These are phyloP conservation scores for Wickerhamiella sorbophila DNA, from an alignment of 805 yeast species.

Conservation along the genomic window DNA sequence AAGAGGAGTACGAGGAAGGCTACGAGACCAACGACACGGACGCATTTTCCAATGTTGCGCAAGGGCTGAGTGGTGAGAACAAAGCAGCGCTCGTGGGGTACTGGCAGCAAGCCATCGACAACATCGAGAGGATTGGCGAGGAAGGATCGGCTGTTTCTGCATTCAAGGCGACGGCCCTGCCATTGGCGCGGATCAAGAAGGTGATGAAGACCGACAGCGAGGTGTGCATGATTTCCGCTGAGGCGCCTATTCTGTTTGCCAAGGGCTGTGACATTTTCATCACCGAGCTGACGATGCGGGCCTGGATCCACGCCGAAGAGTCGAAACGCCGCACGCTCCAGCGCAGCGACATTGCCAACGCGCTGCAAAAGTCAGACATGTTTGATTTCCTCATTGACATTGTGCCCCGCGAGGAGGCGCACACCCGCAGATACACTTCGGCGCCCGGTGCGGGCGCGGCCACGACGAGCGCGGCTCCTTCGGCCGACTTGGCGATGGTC, in stretches of 20 bases:
- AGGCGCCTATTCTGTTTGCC: conserved; percentile 94
- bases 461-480: neutral
- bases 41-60: conserved; percentile 81
- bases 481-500: neutral
- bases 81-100: conserved; percentile 85
- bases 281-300: conserved; percentile 94
- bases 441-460: neutral
- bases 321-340: conserved; percentile 90
- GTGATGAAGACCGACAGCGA: conserved; percentile 98
- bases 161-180: conserved; percentile 86
- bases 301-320: conserved; percentile 98
- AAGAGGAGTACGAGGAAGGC: conserved; percentile 7
- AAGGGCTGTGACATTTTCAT: conserved; percentile 96
- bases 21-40: conserved; percentile 30
- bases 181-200: conserved; percentile 89
- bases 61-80: conserved; percentile 71
- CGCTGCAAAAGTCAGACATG: conserved; percentile 89
- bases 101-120: conserved; percentile 92
- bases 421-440: conserved; percentile 9
- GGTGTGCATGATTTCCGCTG: conserved; percentile 94
- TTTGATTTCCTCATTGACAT: conserved; percentile 93
- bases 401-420: conserved; percentile 81
- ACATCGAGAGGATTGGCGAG: conserved; percentile 48
- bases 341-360: conserved; percentile 88
- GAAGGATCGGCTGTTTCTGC: conserved; percentile 57